These are phyloP conservation scores for Dioscorea zingiberensis DNA, from an alignment of 106 monocot genomes.

Conservation along the genomic window DNA sequence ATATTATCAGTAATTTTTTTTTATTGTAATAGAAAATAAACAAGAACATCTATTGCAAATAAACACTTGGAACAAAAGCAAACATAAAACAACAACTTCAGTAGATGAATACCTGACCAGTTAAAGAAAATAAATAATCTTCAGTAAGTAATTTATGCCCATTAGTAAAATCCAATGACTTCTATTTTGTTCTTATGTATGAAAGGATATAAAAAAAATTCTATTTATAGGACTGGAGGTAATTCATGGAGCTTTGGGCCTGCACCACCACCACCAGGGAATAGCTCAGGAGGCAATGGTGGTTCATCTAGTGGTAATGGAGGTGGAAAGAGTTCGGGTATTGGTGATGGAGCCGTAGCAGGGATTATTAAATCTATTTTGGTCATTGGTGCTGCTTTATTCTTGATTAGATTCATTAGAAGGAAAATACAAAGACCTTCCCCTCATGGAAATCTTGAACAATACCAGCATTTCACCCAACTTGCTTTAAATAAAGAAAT, in stretches of 20 bases:
- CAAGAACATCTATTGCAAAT: too few species aligned
- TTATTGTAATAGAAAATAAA: too few species aligned
- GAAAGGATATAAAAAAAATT: not conserved
- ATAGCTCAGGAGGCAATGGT: too few species aligned
- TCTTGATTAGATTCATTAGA: constrained; percentile 52
- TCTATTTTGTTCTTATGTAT: not conserved
- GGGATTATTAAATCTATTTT: constrained; percentile 64
- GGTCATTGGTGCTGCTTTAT: constrained; percentile 59
- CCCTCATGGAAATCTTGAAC: constrained; percentile 26
- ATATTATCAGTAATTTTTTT: too few species aligned
- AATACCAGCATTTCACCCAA: constrained; percentile 23
- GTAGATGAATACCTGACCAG: constrained; percentile 64
- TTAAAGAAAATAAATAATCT: constrained; percentile 69
- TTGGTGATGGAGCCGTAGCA: constrained; percentile 51
- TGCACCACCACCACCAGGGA: constrained; percentile 59
- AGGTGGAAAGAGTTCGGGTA: constrained; percentile 38
- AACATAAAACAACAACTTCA: constrained; percentile 83
- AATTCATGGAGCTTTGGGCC: constrained; percentile 71
- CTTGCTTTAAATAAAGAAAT: constrained; percentile 37
- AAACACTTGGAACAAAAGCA: too few species aligned
- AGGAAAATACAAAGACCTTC: constrained; percentile 22
- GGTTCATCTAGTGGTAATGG: constrained; percentile 9
- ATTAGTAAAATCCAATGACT: not conserved
- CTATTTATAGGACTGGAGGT: constrained; percentile 51
- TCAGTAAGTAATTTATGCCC: constrained; percentile 37